phyloP scores from a whole-genome alignment of 129 eudicot genomes.

The Ambrosia artemisiifolia region DNA sequence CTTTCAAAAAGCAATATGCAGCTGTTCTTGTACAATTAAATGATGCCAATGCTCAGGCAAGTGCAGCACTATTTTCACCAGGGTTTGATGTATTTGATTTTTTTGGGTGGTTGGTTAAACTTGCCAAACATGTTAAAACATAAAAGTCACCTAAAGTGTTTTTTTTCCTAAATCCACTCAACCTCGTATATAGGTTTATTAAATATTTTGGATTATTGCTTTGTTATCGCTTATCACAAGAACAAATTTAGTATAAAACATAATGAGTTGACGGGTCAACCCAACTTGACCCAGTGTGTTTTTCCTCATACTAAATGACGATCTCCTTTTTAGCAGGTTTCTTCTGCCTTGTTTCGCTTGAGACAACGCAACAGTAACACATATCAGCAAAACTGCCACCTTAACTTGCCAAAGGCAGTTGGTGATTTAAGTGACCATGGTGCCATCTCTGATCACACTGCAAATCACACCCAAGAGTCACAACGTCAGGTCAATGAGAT shows the following conservation, averaged over 20 bases:
- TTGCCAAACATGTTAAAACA: background rate
- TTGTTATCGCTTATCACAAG: background rate
- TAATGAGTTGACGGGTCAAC: background rate
- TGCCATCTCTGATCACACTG: conserved; percentile 33
- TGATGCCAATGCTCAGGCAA: conserved; percentile 72
- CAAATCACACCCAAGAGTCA: conserved; percentile 47
- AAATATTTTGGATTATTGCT: background rate
- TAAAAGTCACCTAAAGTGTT: background rate
- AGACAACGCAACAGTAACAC: conserved; percentile 79
- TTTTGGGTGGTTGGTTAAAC: background rate
- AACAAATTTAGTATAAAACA: background rate
- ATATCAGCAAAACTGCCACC: conserved; percentile 44
- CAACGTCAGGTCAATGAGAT: conserved; percentile 62
- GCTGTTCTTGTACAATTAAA: conserved; percentile 71
- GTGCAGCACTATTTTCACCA: conserved; percentile 14
- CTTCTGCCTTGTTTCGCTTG: conserved; percentile 64
- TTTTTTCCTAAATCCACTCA: background rate
- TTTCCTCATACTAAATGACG: background rate
- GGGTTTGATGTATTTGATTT: background rate
- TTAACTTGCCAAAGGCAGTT: conserved; percentile 37
- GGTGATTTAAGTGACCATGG: conserved; percentile 36
- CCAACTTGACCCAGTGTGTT: background rate
- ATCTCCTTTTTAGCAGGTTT: conserved; percentile 49
- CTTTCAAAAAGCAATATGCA: conserved; percentile 82
- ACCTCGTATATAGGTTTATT: background rate